A percentile compares a stretch with the other conserved stretches of the same genome.
Conservation (phyloP, 257 asterid genomes). For the Nicotiana tomentosiformis region DNA sequence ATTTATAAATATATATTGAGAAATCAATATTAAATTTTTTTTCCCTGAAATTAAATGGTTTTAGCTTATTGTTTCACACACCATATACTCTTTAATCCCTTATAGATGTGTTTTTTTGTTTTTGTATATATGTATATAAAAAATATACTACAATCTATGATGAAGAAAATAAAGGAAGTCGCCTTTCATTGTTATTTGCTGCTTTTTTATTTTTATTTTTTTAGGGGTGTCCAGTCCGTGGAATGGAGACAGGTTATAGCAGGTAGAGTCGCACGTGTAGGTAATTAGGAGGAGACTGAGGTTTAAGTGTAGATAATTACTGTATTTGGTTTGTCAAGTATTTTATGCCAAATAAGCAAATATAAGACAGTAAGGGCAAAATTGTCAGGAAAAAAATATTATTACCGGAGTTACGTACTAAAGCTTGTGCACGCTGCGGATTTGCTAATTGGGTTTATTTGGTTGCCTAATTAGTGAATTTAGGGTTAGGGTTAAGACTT, state of each 20-base stretch:
- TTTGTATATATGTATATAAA: no score
- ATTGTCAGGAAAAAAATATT: background rate
- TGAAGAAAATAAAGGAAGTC: no score
- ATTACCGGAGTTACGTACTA: background rate
- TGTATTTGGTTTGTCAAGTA: background rate
- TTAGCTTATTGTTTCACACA: no score
- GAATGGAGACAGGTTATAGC: background rate
- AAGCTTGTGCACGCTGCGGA: background rate
- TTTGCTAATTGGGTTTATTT: background rate
- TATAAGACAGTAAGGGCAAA: background rate
- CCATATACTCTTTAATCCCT: no score
- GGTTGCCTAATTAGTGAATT: background rate
- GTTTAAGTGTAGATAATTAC: background rate
- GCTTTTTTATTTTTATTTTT: no score
- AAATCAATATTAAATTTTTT: no score
- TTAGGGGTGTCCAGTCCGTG: no score
- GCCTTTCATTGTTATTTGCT: no score
- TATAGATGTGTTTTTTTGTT: no score
- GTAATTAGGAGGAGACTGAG: background rate
- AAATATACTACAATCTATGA: no score
- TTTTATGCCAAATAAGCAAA: background rate
- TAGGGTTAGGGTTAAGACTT: background rate
- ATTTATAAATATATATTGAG: no score
- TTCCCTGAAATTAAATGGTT: no score
- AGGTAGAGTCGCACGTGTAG: slow-evolving; percentile 1